Evolutionary conservation across 495 filamentous ascomycete species (phyloP), one percentile per base, ranked within the genome.

Genomic region (Penicillium parvum): DNA sequence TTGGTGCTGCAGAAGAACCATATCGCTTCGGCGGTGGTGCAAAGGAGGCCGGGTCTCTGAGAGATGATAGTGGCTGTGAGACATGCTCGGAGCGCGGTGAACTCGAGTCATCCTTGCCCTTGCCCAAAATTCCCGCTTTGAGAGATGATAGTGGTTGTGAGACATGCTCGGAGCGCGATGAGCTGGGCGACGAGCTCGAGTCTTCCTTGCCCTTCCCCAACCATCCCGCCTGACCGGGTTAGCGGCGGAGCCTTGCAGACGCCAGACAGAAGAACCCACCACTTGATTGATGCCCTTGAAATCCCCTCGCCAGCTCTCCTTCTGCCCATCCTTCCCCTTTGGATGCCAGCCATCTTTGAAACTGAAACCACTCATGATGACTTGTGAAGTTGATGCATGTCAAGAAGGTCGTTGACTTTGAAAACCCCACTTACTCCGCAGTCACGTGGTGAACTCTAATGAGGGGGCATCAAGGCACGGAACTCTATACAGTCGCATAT

Each of bases 11-110:
- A 4, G 65, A 64, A 2, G 64, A 64, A 11, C 76, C 72, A 55
- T 81, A 68, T 47, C 78, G 75, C 49, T 84, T 95, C 3, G 91
- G 91, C 15, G 91, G 91, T 23, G 91, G 88, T 3, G 78, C 88
- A 61, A 98, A 96, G 9, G 82, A 75, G 0, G 79, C 60, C 2
- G 92, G 91, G 61, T 98, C 92, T 54, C 83, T 83, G 12, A 97
- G 72, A 3, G 83, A 73, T 4, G 81, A 76, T 12, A 95, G 61
- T 2, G 91, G 91, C 4, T 72, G 69, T 12, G 87, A 79, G 49
- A 76, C 67, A 54, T 84, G 74, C 3, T 74, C 60, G 45, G 50
- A 52, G 14, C 55, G 52, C 27, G 71, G 60, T 8, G 44, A 42
- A 38, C 63, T 60, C 7, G 63, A 35, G 32, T n/a, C n/a, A n/a